These are phyloP conservation scores for Solanum peruvianum DNA, from an alignment of 257 asterid genomes.

Conservation along the genomic window DNA sequence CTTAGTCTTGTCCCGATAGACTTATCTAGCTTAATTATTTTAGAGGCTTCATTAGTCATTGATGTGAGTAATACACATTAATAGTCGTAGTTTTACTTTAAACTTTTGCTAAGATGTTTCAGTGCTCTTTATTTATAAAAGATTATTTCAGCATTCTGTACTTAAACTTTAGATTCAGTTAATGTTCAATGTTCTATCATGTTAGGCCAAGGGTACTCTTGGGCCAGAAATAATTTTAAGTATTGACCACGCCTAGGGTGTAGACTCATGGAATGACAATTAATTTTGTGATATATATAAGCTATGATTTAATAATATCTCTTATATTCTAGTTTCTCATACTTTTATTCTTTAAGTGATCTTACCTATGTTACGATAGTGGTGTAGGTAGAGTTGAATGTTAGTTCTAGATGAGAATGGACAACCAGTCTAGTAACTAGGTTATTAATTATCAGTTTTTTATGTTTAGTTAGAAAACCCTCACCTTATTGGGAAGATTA, in stretches of 20 bases:
- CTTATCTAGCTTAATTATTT: background rate
- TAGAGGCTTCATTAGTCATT: background rate
- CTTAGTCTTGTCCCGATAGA: background rate
- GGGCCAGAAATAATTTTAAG: background rate
- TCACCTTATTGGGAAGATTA: background rate
- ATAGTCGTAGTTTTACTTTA: background rate
- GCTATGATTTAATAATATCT: background rate
- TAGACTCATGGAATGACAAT: background rate
- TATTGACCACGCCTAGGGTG: background rate
- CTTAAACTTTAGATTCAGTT: background rate
- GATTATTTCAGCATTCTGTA: background rate
- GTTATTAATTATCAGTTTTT: no score
- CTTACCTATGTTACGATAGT: background rate
- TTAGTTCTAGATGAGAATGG: background rate
- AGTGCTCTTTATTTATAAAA: background rate
- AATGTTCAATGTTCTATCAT: background rate
- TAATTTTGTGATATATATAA: background rate
- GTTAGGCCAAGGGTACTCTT: background rate
- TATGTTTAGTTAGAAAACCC: background rate
- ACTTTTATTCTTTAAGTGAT: background rate
- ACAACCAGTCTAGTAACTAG: background rate
- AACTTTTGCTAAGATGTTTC: background rate
- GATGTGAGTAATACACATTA: background rate
- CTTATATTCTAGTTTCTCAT: background rate
- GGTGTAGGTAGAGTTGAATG: background rate